Evolutionary conservation across 768 basidiomycete genomes (phyloP).

Genomic region (Lentinula sp.): DNA sequence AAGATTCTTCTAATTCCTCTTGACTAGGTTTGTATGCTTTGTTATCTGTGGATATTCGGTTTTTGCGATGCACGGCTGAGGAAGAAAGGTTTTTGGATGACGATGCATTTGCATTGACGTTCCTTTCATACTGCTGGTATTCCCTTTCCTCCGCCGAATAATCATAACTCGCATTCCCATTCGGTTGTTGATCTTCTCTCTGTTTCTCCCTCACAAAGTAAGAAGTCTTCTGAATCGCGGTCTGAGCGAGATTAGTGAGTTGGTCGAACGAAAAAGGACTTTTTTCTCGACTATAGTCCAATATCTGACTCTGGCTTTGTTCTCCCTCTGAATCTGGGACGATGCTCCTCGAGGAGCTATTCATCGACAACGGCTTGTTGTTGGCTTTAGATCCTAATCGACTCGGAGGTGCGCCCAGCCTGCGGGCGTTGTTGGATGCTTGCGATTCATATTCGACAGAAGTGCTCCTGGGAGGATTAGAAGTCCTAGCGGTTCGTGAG

Average conservation of each 20-base stretch:
- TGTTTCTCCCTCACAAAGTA: slow-evolving; percentile 65
- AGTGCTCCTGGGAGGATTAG: slow-evolving; percentile 60
- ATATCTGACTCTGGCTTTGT: slow-evolving; percentile 35
- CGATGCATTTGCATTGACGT: slow-evolving; percentile 20
- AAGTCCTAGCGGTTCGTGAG: slow-evolving; percentile 39
- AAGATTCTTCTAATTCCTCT: slow-evolving; percentile 62
- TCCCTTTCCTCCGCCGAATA: slow-evolving; percentile 74
- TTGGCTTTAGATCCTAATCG: slow-evolving; percentile 24
- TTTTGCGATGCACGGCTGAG: slow-evolving; percentile 28
- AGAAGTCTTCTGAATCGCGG: slow-evolving; percentile 47
- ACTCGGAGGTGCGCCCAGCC: slow-evolving; percentile 59
- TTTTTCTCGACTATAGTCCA: not conserved
- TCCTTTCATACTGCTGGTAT: slow-evolving; percentile 32
- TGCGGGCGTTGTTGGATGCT: slow-evolving; percentile 45
- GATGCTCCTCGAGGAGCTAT: slow-evolving; percentile 34
- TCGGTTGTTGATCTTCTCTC: slow-evolving; percentile 40
- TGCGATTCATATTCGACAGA: slow-evolving; percentile 78
- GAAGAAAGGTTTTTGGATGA: slow-evolving; percentile 12
- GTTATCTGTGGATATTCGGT: slow-evolving; percentile 71
- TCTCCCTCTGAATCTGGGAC: slow-evolving; percentile 72
- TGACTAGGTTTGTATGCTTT: slow-evolving; percentile 71
- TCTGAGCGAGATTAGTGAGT: slow-evolving; percentile 49
- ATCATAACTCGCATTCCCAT: slow-evolving; percentile 55
- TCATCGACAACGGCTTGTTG: slow-evolving; percentile 39
- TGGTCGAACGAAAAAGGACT: slow-evolving; percentile 42